Conservation (phyloP, 2,329 filamentous ascomycete genomes). For the Diaporthe citri region DNA sequence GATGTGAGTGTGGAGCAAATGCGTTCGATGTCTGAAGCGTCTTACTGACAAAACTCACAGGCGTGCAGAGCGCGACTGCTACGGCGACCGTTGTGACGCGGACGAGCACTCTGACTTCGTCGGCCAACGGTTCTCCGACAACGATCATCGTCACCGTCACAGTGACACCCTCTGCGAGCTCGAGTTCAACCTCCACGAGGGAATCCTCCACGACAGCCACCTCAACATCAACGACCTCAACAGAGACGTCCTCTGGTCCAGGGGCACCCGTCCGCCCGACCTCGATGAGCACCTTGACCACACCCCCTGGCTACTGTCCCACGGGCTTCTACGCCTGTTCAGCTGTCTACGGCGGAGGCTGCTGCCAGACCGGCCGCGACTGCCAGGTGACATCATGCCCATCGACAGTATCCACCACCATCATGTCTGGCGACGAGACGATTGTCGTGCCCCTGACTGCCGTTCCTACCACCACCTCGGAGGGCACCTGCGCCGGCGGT, state of each 20-base stretch:
- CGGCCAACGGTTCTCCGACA: slow-evolving; percentile 50
- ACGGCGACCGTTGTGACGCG: slow-evolving; percentile 41
- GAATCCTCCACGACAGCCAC: slow-evolving; percentile 53
- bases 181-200: slow-evolving; percentile 52
- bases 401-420: slow-evolving; percentile 68
- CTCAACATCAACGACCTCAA: slow-evolving; percentile 45
- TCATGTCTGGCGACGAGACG: slow-evolving; percentile 77
- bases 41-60: slow-evolving; percentile 43
- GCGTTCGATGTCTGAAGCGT: not conserved
- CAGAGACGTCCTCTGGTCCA: slow-evolving; percentile 53
- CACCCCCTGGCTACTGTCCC: slow-evolving; percentile 73
- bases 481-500: slow-evolving; percentile 75
- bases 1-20: slow-evolving; percentile 69
- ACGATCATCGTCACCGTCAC: slow-evolving; percentile 57
- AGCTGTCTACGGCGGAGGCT: slow-evolving; percentile 84
- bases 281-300: slow-evolving; percentile 49
- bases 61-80: slow-evolving; percentile 50
- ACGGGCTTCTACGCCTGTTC: slow-evolving; percentile 93
- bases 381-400: slow-evolving; percentile 87
- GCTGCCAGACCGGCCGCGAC: slow-evolving; percentile 88
- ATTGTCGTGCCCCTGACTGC: slow-evolving; percentile 73
- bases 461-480: slow-evolving; percentile 56
- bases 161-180: slow-evolving; percentile 53
- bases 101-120: slow-evolving; percentile 56
- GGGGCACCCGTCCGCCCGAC: slow-evolving; percentile 63